A percentile compares a stretch with the other conserved stretches of the same genome.
These are phyloP conservation scores for Vigna radiata DNA, from an alignment of 306 rosid genomes.

Conservation along the genomic window DNA sequence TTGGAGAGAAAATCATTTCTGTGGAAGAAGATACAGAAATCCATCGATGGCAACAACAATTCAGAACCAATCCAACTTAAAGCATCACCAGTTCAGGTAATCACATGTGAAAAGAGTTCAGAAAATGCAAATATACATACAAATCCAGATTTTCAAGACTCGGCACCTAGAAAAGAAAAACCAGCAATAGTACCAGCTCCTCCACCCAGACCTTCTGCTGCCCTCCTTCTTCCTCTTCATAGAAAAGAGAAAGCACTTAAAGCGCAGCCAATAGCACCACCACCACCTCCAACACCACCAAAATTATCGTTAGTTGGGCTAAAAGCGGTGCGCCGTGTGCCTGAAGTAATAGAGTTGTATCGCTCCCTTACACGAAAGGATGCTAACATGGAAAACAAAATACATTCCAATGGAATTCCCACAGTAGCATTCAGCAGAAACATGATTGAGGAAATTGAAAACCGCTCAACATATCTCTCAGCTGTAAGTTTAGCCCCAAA, in stretches of 20 bases:
- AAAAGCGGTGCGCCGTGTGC: conserved; percentile 83
- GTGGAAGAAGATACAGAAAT: conserved; percentile 87
- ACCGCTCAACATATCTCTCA: conserved; percentile 72
- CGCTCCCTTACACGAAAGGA: conserved; percentile 82
- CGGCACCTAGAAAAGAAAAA: conserved; percentile 51
- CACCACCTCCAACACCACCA: conserved; percentile 85
- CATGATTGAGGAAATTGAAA: conserved; percentile 97
- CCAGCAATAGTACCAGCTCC: conserved; percentile 53
- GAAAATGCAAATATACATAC: conserved; percentile 45
- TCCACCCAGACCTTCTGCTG: conserved; percentile 60
- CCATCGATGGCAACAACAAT: conserved; percentile 58
- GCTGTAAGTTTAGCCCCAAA: conserved; percentile 65
- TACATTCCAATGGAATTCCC: conserved; percentile 58
- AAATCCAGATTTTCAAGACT: conserved; percentile 52
- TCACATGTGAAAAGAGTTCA: conserved; percentile 46
- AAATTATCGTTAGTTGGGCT: conserved; percentile 58
- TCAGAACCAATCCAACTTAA: conserved; percentile 53
- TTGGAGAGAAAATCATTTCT: conserved; percentile 79
- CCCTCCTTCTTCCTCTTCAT: conserved; percentile 41
- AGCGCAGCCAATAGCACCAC: conserved; percentile 57
- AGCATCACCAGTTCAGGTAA: conserved; percentile 42
- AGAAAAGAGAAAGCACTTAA: conserved; percentile 55
- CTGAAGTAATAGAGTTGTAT: conserved; percentile 85
- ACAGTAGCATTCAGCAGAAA: conserved; percentile 76
- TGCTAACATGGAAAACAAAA: conserved; percentile 59